phyloP scores from a whole-genome alignment of 2,329 filamentous ascomycete genomes.

The Colletotrichum tropicale region DNA sequence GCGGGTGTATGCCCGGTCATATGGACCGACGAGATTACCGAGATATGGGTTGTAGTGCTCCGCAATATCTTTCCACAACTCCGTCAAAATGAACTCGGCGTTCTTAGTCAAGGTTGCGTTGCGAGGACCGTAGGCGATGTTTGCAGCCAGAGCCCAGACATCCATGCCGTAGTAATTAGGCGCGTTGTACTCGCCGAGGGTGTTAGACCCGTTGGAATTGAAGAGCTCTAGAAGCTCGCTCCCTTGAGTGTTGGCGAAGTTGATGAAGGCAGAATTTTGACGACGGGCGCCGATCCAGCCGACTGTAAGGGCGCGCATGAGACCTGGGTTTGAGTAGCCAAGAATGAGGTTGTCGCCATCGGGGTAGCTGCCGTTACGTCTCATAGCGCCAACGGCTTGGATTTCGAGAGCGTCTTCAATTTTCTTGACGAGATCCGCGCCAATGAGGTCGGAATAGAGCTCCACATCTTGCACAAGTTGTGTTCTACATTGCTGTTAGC shows the following conservation, averaged over 20 bases:
- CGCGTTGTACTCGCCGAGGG: slow-evolving; percentile 42
- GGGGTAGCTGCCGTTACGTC: slow-evolving; percentile 42
- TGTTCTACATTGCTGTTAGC: slow-evolving; percentile 21
- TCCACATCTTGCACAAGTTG: slow-evolving; percentile 39
- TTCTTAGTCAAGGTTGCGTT: slow-evolving; percentile 32
- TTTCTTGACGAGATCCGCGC: slow-evolving; percentile 30
- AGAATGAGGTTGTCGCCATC: slow-evolving; percentile 41
- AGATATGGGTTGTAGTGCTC: slow-evolving; percentile 39
- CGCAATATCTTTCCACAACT: slow-evolving; percentile 39
- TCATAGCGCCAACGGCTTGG: slow-evolving; percentile 41
- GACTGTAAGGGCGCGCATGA: slow-evolving; percentile 43
- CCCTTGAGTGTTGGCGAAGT: slow-evolving; percentile 40
- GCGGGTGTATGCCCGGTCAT: slow-evolving; percentile 41
- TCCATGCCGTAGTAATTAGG: slow-evolving; percentile 47
- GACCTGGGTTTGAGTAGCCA: slow-evolving; percentile 43
- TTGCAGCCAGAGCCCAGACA: slow-evolving; percentile 41
- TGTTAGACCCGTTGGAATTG: slow-evolving; percentile 32
- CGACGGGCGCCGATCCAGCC: slow-evolving; percentile 45
- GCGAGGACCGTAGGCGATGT: slow-evolving; percentile 38
- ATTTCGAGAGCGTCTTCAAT: slow-evolving; percentile 40
- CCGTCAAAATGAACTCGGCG: slow-evolving; percentile 30
- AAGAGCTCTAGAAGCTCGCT: slow-evolving; percentile 32
- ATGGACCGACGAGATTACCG: slow-evolving; percentile 37
- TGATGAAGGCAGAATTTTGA: slow-evolving; percentile 37
- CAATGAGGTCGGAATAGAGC: slow-evolving; percentile 35